Evolutionary conservation across 352 stramenopile species (phyloP), one percentile per base, ranked within the genome.

Genomic region (Globisporangium megalacanthum): DNA sequence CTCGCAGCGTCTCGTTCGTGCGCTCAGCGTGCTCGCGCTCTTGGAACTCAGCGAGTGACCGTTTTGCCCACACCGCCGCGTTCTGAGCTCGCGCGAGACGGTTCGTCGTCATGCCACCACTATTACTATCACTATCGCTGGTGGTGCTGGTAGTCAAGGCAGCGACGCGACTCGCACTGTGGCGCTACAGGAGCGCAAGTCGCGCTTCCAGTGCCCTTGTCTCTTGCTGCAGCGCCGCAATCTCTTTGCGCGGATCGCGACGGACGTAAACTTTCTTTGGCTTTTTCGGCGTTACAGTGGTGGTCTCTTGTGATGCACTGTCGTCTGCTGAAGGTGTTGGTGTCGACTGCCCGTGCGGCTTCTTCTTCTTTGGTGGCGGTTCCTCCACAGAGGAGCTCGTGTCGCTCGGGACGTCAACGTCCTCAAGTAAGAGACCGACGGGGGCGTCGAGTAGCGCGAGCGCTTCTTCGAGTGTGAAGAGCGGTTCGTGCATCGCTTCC

Each of bases 161-260:
- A n/a, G 15, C 41, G 41, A 20, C 13, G 41, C 2, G 41, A 47
- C 41, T 33, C 45, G 45, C 45, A 11, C 19, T 49, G 45, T 49
- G 45, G 45, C 45, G 45, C 45, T 17, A n/a, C 45, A 49, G 45
- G n/a, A 49, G 19, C 19, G 45, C n/a, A 10, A 49, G 45, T 6
- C n/a, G 45, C 45, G 25, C 45, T 19, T 49, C 20, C 19, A 49
- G 45, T 9, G 4, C 19, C 45, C 7, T 8, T 20, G 45, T 17
- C 19, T 49, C 19, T 4, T 49, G 19, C 20, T 49, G 45, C 45
- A 49, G n/a, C n/a, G n/a, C 19, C 2, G 45, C 45, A n/a, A 49
- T 49, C 45, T 49, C 45, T 49, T 49, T 49, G 9, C 45, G 45
- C 20, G 45, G 45, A 15, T 49, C 45, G 6, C 45, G 45, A 11